Conservation (phyloP, 352 stramenopile species). For the Peronospora farinosa region DNA sequence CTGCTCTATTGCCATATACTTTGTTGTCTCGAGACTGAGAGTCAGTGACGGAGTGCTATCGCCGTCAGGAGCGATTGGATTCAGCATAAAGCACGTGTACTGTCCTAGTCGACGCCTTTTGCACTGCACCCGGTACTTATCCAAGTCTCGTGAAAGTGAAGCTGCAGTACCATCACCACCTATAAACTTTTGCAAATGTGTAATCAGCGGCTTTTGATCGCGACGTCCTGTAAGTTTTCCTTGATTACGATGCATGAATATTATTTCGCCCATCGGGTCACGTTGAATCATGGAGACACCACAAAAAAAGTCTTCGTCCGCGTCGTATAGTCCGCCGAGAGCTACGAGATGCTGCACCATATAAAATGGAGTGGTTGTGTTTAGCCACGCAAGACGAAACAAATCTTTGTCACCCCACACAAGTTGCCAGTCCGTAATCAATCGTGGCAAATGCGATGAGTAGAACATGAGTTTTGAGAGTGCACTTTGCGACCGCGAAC, state of each 20-base stretch:
- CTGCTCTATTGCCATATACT: slow-evolving; percentile 50
- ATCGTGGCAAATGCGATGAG: slow-evolving; percentile 41
- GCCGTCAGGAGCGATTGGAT: slow-evolving; percentile 36
- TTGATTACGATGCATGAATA: slow-evolving; percentile 81
- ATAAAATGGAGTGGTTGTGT: slow-evolving; percentile 61
- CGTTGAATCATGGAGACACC: slow-evolving; percentile 78
- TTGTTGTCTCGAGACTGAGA: slow-evolving; percentile 52
- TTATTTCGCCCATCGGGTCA: slow-evolving; percentile 58
- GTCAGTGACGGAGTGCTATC: slow-evolving; percentile 42
- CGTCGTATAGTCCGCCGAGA: slow-evolving; percentile 47
- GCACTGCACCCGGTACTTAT: slow-evolving; percentile 68
- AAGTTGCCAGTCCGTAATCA: slow-evolving; percentile 60
- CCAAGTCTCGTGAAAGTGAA: slow-evolving; percentile 44
- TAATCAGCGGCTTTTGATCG: slow-evolving; percentile 55
- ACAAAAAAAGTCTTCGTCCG: slow-evolving; percentile 55
- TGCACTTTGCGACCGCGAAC: slow-evolving; percentile 28
- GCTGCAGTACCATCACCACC: slow-evolving; percentile 51
- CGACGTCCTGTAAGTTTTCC: slow-evolving; percentile 61
- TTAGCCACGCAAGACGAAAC: slow-evolving; percentile 75
- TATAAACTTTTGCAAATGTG: slow-evolving; percentile 72
- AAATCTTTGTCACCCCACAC: slow-evolving; percentile 70
- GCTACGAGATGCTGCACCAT: slow-evolving; percentile 54
- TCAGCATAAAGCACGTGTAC: slow-evolving; percentile 60
- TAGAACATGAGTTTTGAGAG: slow-evolving; percentile 81
- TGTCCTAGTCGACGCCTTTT: slow-evolving; percentile 54